These are phyloP conservation scores for Colletotrichum sublineola DNA, from an alignment of 2,329 filamentous ascomycete genomes.

Conservation along the genomic window DNA sequence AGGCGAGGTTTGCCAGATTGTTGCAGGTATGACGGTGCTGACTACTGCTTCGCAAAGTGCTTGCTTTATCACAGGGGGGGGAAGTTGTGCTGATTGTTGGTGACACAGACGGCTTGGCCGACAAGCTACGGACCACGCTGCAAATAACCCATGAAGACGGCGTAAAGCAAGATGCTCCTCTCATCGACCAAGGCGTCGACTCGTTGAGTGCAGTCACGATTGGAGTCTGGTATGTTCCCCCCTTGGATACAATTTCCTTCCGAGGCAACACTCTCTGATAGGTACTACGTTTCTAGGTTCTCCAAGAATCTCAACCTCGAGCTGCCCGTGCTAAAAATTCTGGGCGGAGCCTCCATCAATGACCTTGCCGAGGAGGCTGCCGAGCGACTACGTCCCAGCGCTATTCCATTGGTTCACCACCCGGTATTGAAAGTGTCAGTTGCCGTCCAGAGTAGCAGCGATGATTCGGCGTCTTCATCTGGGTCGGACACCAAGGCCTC, in stretches of 20 bases:
- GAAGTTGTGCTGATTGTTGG: not conserved
- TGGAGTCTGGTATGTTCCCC: not conserved
- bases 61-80: too few relatives aligned
- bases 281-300: slow-evolving; percentile 49
- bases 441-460: not conserved
- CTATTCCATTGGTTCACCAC: slow-evolving; percentile 1
- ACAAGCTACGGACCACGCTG: slow-evolving; percentile 10
- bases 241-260: not conserved
- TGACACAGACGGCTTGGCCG: not conserved
- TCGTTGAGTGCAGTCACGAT: slow-evolving; percentile 14
- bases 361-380: slow-evolving; percentile 35
- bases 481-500: not conserved
- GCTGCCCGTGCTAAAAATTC: slow-evolving; percentile 60
- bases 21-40: slow-evolving; percentile 5
- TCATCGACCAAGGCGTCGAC: slow-evolving; percentile 24
- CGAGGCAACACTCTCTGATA: not conserved
- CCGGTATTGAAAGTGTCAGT: not conserved
- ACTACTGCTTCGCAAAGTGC: too few relatives aligned
- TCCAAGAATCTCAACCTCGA: slow-evolving; percentile 58
- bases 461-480: not conserved
- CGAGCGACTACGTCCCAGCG: slow-evolving; percentile 3
- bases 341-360: slow-evolving; percentile 50
- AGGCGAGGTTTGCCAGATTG: slow-evolving; percentile 4
- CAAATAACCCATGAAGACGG: slow-evolving; percentile 12
- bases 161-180: slow-evolving; percentile 4